Conservation (phyloP, 148 eudicot genomes). For the Chenopodium album region DNA sequence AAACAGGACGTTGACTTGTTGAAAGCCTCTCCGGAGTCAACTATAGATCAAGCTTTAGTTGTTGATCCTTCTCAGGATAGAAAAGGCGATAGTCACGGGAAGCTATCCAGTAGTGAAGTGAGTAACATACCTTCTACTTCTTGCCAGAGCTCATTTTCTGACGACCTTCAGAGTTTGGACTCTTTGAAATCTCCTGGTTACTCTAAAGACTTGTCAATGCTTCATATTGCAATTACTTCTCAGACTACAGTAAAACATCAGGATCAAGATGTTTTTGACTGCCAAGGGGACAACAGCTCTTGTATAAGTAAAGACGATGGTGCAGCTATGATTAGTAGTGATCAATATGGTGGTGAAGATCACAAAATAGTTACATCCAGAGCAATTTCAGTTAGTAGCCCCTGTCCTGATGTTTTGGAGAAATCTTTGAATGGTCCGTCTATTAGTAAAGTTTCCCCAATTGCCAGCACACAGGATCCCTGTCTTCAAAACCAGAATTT, state of each 20-base stretch:
- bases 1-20: not conserved
- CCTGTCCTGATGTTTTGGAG: conserved; percentile 19
- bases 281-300: conserved; percentile 30
- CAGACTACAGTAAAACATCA: not conserved
- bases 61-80: not conserved
- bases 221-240: conserved; percentile 11
- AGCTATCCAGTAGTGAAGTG: conserved; percentile 18
- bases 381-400: conserved; percentile 32
- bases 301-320: conserved; percentile 30
- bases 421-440: conserved; percentile 27
- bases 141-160: conserved; percentile 24
- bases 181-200: conserved; percentile 9
- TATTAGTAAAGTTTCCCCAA: conserved; percentile 3
- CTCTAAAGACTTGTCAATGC: conserved; percentile 18
- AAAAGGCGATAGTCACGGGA: not conserved
- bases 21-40: not conserved
- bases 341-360: conserved; percentile 21
- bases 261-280: conserved; percentile 15
- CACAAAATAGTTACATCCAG: conserved; percentile 27
- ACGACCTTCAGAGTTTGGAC: conserved; percentile 12
- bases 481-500: conserved; percentile 22
- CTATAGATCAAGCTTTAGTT: conserved; percentile 14
- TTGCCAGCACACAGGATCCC: conserved; percentile 21
- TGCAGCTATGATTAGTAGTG: conserved; percentile 7
- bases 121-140: conserved; percentile 3